Conservation (phyloP, 352 stramenopile species). For the Globisporangium abappressorium region DNA sequence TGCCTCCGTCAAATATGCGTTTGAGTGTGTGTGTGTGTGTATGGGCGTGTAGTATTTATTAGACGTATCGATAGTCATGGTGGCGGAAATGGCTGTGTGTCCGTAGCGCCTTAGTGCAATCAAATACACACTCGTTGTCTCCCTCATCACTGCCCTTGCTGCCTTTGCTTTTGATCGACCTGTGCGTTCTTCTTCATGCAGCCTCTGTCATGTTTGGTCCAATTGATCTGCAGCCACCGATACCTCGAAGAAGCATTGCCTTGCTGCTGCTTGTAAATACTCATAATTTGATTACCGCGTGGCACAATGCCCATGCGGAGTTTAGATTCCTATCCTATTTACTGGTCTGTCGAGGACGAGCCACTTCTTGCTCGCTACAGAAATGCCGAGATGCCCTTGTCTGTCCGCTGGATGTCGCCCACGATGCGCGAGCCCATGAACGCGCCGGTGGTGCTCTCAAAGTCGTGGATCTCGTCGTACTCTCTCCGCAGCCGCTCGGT, state of each 20-base stretch:
- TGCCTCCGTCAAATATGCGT: conserved; percentile 32
- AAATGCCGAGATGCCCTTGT: conserved; percentile 12
- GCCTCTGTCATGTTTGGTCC: too few species aligned
- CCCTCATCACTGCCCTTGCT: neutral
- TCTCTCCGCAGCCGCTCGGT: conserved; percentile 7
- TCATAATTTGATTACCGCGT: neutral
- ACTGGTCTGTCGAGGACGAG: neutral
- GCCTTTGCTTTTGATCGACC: too few species aligned
- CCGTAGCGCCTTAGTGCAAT: too few species aligned
- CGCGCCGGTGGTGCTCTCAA: conserved; percentile 5
- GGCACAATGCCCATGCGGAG: neutral
- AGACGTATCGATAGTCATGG: too few species aligned
- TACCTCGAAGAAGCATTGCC: neutral
- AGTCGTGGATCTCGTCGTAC: conserved; percentile 19
- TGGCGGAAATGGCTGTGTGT: too few species aligned
- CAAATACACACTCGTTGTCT: too few species aligned
- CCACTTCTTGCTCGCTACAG: conserved; percentile 1
- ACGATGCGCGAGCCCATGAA: conserved; percentile 19
- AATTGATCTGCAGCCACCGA: neutral
- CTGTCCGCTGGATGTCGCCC: conserved; percentile 8
- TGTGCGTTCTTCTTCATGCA: too few species aligned
- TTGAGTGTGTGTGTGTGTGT: neutral
- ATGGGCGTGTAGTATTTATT: neutral
- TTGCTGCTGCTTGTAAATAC: conserved; percentile 4
- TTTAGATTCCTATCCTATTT: conserved; percentile 4